Base-by-base conservation (phyloP, 768 basidiomycete species). In the Trametes coccinea region DNA sequence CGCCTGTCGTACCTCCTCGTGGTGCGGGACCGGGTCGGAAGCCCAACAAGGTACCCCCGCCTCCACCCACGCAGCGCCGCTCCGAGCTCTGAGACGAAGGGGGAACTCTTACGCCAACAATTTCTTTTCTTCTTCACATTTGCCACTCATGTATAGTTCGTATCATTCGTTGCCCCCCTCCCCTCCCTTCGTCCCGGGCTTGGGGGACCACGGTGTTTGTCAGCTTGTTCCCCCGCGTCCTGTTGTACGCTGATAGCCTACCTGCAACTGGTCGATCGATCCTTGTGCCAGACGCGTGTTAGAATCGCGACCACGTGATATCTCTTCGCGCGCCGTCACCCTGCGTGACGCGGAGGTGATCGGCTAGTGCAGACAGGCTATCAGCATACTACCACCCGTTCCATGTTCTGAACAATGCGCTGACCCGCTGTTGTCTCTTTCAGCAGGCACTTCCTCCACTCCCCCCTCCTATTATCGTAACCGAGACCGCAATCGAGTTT, bases 51-150 rank as follows among this genome's bases (percentile, higher is more conserved):
- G 91, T 93, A 93, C 84, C 90, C 76, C 84, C 88, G 79, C 85
- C 88, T 79, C 79, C 63, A 61, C 60, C 61, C 63, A 34, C 80
- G 80, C 84, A 84, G 80, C 89, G 89, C 84, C 90, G 88, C 83
- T 88, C 90, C 79, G 89, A 91, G 88, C 87, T 92, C 83, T 92
- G 88, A 92, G 91, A 91, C 90, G 91, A 92, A 89, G 91, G 90
- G 85, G 91, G 85, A 74, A 69, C 67, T 65, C 63, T 59, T 64
- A 70, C 72, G 70, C 66, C 76, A 74, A 75, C 70, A 72, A 76
- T 75, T 78, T 76, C 74, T 67, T 75, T 66, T 69, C 70, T 67
- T 68, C 72, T 67, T 67, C 68, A 69, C 67, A 68, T 68, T 59
- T 59, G 41, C 49, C 66, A 65, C 67, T 73, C 69, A 77, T 78